Evolutionary conservation across 208 protist genomes (phyloP).

Genomic region (Kentomonas sorsogonicus): DNA sequence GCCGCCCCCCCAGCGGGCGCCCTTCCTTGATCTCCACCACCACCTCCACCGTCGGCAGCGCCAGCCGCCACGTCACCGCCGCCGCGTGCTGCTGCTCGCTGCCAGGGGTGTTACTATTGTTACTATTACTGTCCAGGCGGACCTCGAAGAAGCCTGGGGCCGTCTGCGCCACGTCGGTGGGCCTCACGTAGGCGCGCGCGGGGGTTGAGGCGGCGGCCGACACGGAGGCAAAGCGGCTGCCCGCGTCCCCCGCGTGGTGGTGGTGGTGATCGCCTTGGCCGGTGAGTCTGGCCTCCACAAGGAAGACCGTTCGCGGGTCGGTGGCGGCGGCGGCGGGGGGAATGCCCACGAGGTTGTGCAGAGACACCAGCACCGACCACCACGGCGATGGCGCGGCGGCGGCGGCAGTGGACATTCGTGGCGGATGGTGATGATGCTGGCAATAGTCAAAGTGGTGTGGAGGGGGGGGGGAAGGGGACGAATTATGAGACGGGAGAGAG

Average conservation of each 20-base stretch:
- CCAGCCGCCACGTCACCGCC: constrained; percentile 42
- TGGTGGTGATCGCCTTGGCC: too few relatives aligned
- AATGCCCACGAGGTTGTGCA: constrained; percentile 82
- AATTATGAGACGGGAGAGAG: too few relatives aligned
- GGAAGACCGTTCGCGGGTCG: constrained; percentile 40
- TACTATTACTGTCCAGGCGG: constrained; percentile 57
- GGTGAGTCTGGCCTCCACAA: constrained; percentile 48
- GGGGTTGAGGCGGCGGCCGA: constrained; percentile 24
- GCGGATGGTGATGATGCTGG: not conserved
- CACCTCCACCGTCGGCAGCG: constrained; percentile 26
- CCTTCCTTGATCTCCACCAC: constrained; percentile 55
- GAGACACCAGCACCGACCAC: constrained; percentile 44
- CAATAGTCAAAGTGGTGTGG: not conserved
- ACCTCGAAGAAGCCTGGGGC: constrained; percentile 49
- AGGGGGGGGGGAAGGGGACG: too few relatives aligned
- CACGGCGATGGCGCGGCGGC: constrained; percentile 17
- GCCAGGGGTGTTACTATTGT: too few relatives aligned
- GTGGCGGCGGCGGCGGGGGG: constrained; percentile 31
- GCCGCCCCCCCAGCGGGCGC: constrained; percentile 3
- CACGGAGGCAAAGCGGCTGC: too few relatives aligned
- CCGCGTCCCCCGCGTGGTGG: too few relatives aligned
- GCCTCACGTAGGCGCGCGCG: constrained; percentile 31
- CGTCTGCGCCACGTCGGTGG: constrained; percentile 31
- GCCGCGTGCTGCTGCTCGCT: constrained; percentile 5
- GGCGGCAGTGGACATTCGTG: not conserved